Evolutionary conservation across 1,139 yeast genomes (phyloP).

Genomic region (Yamadazyma membranifaciens): DNA sequence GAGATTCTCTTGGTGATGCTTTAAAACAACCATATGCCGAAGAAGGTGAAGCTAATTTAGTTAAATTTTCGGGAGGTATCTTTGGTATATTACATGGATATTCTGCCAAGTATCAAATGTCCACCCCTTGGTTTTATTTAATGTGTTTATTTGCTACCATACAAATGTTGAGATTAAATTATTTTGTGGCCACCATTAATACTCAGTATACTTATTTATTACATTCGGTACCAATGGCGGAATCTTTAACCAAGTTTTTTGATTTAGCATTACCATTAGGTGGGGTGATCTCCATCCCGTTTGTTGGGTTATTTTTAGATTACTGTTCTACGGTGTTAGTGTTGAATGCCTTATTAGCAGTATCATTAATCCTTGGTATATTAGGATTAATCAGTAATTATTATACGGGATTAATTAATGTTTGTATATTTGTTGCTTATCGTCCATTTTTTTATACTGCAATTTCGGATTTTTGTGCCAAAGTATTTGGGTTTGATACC

Average conservation of each 20-base stretch:
- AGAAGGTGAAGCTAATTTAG: constrained; percentile 37
- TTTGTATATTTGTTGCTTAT: constrained; percentile 39
- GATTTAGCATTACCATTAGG: constrained; percentile 49
- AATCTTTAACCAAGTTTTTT: constrained; percentile 33
- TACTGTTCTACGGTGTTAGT: constrained; percentile 35
- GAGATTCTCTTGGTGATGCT: constrained; percentile 48
- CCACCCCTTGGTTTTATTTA: constrained; percentile 43
- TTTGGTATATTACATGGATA: constrained; percentile 46
- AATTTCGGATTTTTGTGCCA: constrained; percentile 45
- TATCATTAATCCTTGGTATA: constrained; percentile 37
- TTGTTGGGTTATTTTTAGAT: constrained; percentile 42
- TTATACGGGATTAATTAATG: constrained; percentile 30
- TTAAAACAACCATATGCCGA: constrained; percentile 43
- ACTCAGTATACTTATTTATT: constrained; percentile 45
- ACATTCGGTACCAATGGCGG: constrained; percentile 26
- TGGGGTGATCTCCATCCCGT: constrained; percentile 42
- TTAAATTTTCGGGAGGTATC: constrained; percentile 37
- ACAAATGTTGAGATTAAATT: constrained; percentile 45
- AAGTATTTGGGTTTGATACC: constrained; percentile 49
- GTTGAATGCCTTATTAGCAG: constrained; percentile 25
- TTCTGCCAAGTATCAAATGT: constrained; percentile 39
- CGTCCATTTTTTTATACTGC: constrained; percentile 48
- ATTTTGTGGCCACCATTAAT: constrained; percentile 46
- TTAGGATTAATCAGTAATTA: constrained; percentile 35
- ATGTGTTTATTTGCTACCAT: constrained; percentile 40